Evolutionary conservation across 495 filamentous ascomycete species (phyloP).

Genomic region (Aspergillus funiculosus): DNA sequence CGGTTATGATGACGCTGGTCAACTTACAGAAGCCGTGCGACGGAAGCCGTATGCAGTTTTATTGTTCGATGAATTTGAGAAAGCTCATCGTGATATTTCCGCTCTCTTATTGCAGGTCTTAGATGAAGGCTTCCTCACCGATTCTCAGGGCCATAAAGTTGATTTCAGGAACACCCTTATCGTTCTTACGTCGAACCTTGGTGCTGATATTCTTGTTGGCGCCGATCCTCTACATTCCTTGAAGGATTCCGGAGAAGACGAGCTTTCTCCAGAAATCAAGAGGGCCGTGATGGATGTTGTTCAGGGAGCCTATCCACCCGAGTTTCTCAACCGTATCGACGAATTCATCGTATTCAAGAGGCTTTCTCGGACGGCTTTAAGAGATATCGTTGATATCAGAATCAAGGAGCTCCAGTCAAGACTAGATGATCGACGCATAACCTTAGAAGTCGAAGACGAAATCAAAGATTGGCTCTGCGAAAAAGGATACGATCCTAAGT

Average conservation of each 20-base stretch:
- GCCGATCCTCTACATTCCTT: slow-evolving; percentile 35
- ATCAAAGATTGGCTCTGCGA: slow-evolving; percentile 83
- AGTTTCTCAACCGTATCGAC: slow-evolving; percentile 95
- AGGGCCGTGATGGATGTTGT: slow-evolving; percentile 88
- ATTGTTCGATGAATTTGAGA: slow-evolving; percentile 96
- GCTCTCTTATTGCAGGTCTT: slow-evolving; percentile 91
- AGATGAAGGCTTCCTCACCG: slow-evolving; percentile 93
- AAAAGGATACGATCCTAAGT: slow-evolving; percentile 82
- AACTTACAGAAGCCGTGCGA: slow-evolving; percentile 91
- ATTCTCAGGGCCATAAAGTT: slow-evolving; percentile 90
- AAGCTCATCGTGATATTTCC: slow-evolving; percentile 92
- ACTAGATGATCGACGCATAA: slow-evolving; percentile 83
- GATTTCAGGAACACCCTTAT: slow-evolving; percentile 97
- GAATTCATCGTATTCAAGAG: slow-evolving; percentile 95
- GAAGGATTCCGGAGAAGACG: slow-evolving; percentile 52
- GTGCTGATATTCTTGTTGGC: slow-evolving; percentile 44
- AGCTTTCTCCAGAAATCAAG: slow-evolving; percentile 65
- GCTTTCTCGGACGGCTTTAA: slow-evolving; percentile 67
- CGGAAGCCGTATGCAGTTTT: slow-evolving; percentile 94
- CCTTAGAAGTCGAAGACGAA: slow-evolving; percentile 59
- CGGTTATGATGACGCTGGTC: slow-evolving; percentile 94
- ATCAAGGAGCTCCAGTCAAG: slow-evolving; percentile 75
- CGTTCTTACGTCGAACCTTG: slow-evolving; percentile 91
- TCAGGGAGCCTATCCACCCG: slow-evolving; percentile 68
- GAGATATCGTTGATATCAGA: slow-evolving; percentile 91